Evolutionary conservation across 1,139 yeast species (phyloP), one percentile per base, ranked within the genome.

Genomic region (Taiozyma onychis): DNA sequence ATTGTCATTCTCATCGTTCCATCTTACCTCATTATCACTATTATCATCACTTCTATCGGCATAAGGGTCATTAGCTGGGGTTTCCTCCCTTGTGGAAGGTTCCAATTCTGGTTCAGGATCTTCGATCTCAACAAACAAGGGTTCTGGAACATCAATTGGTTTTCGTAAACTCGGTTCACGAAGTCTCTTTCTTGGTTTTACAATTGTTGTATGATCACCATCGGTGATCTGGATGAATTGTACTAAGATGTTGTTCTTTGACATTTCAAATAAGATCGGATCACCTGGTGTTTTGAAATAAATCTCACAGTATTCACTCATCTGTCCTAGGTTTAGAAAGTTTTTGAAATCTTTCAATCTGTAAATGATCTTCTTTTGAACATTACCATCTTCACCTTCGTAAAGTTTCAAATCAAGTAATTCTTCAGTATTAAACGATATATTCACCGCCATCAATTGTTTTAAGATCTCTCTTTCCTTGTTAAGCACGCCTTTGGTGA

Each of bases 391-490:
- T 44, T 65, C 41, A 30, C 39, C 37, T 3, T 42, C 46, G n/a
- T 50, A 51, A 57, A 39, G 67, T 44, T 53, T 63, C 56, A 60
- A 61, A 58, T 50, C 70, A 55, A 59, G 50, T 44, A 79, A 57
- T 54, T 80, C 85, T n/a, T 72, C 73, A 1, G 76, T 62, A 41
- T 69, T 70, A 47, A 81, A 65, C 1, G 81, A 71, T 35, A 80
- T 77, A 18, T 80, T 74, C 7, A 78, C 72, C 4, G 81, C 75
- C 78, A 81, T 77, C 2, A 85, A 83, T 53, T 80, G 83, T 54
- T 74, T 76, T 47, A 82, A 63, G 46, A 77, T 71, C 51, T 78
- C 83, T 41, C 72, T 68, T 49, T 79, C 82, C 52, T 76, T 76
- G 45, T 76, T 61, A 48, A 60, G 63, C 0, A 81, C 64, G 44